Evolutionary conservation across 2,329 filamentous ascomycete genomes (phyloP), one percentile per base, ranked within the genome.

Genomic region (Fusarium setosum): DNA sequence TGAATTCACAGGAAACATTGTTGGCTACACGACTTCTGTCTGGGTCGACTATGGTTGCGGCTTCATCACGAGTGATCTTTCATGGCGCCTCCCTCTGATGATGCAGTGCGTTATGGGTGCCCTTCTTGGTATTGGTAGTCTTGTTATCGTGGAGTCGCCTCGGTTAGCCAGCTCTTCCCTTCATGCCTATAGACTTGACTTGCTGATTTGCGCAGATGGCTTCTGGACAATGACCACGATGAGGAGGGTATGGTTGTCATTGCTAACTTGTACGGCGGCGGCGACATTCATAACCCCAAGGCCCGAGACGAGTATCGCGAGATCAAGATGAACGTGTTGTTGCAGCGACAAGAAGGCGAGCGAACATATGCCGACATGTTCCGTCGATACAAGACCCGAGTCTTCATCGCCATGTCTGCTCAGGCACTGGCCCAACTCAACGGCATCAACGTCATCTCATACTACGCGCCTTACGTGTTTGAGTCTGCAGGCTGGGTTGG

Each of bases 11-110:
- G 96, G 96, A 53, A 99, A 99, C 79, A 97, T 99, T 65, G 90
- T 93, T 62, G 96, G 96, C 29, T 99, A 99, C 76, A 91, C 95
- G 54, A 94, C 93, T 52, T 98, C 95, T 71, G 95, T 98, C 20
- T 99, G 96, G 96, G 95, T 98, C 24, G 96, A 99, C 78, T 99
- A 98, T 80, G 95, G 96, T 73, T 97, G 94, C 79, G 96, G 92
- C 58, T 97, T 86, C 75, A 98, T 99, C 74, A 79, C 93, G 63
- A 92, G 84, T 72, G 84, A 98, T 76, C 86, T 91, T 81, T 93
- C 96, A 3, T 99, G 96, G 96, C 92, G 96, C 47, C 72, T 97
- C 41, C 96, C 96, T 2, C 81, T 99, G 50, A 80, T 94, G 42
- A 92, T 97, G 90, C 96, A 99, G 79, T 97, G 96, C 74, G 78